A percentile compares a stretch with the other conserved stretches of the same genome.
phyloP scores from a whole-genome alignment of 345 rosid genomes.

The Adansonia digitata region DNA sequence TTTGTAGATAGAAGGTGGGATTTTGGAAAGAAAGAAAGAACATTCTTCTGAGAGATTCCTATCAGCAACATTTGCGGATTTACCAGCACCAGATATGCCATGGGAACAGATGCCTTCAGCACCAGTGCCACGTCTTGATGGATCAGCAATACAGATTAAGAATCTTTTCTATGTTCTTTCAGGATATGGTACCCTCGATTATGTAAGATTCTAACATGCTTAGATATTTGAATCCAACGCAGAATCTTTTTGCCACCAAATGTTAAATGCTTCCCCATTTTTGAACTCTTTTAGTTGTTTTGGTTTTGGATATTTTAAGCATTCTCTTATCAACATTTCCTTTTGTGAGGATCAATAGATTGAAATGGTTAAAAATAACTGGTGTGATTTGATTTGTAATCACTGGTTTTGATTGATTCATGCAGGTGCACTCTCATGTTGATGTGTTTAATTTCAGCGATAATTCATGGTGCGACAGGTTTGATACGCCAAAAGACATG shows the following conservation, averaged over 20 bases:
- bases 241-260: too few relatives aligned
- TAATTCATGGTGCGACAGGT: conserved; percentile 56
- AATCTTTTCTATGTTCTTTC: conserved; percentile 65
- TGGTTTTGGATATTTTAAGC: neutral
- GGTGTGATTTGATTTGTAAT: too few relatives aligned
- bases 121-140: conserved; percentile 89
- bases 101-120: conserved; percentile 81
- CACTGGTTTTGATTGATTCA: too few relatives aligned
- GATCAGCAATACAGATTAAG: conserved; percentile 61
- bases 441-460: conserved; percentile 67
- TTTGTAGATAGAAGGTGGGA: conserved; percentile 31
- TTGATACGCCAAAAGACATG: conserved; percentile 66
- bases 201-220: too few relatives aligned
- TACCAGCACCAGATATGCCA: conserved; percentile 61
- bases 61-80: conserved; percentile 68
- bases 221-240: too few relatives aligned
- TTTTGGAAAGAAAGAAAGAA: conserved; percentile 13
- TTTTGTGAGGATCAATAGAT: too few relatives aligned
- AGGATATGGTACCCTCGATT: conserved; percentile 61
- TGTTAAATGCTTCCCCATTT: too few relatives aligned
- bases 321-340: too few relatives aligned
- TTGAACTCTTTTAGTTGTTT: neutral
- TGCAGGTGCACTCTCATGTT: conserved; percentile 80
- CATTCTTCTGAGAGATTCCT: conserved; percentile 23
- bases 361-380: too few relatives aligned